phyloP scores from a whole-genome alignment of 371 early-diverging fungal genomes.

The Mortierella sp. region DNA sequence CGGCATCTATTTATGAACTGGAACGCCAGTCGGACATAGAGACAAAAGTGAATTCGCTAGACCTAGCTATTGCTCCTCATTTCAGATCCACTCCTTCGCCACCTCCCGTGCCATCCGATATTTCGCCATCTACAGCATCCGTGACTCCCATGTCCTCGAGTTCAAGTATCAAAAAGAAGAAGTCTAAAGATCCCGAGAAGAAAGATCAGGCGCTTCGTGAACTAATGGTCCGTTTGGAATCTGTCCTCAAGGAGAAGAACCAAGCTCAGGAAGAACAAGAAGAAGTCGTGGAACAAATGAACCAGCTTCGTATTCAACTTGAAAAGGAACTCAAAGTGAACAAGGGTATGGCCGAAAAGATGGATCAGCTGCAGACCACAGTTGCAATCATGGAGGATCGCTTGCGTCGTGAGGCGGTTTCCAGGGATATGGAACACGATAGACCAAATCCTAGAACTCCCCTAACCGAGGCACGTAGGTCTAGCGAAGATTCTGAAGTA shows the following conservation, averaged over 20 bases:
- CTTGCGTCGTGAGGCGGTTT: not conserved
- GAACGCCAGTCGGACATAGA: constrained; percentile 15
- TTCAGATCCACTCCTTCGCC: constrained; percentile 12
- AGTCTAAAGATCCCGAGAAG: constrained; percentile 16
- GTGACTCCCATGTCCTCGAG: not conserved
- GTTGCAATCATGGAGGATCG: constrained; percentile 26
- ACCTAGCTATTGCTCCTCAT: not conserved
- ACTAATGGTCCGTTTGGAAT: constrained; percentile 34
- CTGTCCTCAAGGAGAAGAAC: constrained; percentile 42
- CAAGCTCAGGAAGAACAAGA: constrained; percentile 42
- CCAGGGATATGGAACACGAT: not conserved
- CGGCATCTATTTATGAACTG: not conserved
- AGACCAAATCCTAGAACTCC: not conserved
- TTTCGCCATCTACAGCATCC: not conserved
- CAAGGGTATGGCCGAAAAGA: constrained; percentile 25
- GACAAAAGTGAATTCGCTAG: constrained; percentile 26
- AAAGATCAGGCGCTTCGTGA: constrained; percentile 45
- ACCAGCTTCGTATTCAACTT: constrained; percentile 7
- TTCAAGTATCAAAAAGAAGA: constrained; percentile 3
- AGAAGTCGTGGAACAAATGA: constrained; percentile 24
- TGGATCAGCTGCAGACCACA: constrained; percentile 20
- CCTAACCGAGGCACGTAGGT: not conserved
- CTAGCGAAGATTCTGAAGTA: constrained; percentile 1
- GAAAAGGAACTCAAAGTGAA: constrained; percentile 26
- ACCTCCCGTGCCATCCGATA: constrained; percentile 5